phyloP scores from a whole-genome alignment of 2,329 filamentous ascomycete species.

The Thielaviopsis cerberus region DNA sequence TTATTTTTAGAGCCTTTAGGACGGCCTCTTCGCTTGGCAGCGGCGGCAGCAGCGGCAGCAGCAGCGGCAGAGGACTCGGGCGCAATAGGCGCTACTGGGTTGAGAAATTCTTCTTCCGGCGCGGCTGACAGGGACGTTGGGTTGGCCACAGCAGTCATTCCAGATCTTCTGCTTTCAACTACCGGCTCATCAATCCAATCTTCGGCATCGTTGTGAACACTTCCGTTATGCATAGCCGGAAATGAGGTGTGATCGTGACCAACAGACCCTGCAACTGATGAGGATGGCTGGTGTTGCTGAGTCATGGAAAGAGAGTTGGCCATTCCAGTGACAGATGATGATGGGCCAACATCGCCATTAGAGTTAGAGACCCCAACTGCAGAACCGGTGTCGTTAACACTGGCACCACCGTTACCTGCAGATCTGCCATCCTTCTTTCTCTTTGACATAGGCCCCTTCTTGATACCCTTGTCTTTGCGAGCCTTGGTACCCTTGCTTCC shows the following conservation, averaged over 20 bases:
- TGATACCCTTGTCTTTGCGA: conserved; percentile 20
- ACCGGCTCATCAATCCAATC: conserved; percentile 10
- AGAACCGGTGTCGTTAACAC: not conserved
- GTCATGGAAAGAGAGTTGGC: not conserved
- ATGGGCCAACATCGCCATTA: not conserved
- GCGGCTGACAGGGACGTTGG: conserved; percentile 14
- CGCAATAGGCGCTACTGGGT: not conserved
- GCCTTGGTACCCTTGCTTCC: conserved; percentile 30
- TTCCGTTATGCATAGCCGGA: not conserved
- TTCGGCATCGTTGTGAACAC: not conserved
- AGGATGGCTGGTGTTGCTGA: not conserved
- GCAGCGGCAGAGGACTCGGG: conserved; percentile 8
- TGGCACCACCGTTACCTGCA: not conserved
- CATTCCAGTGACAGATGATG: not conserved
- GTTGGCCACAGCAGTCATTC: conserved; percentile 21
- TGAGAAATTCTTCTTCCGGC: conserved; percentile 6
- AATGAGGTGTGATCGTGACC: not conserved
- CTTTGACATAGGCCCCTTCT: conserved; percentile 7
- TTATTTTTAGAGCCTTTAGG: conserved; percentile 34
- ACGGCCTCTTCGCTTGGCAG: conserved; percentile 30
- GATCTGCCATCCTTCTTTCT: not conserved
- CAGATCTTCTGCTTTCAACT: conserved; percentile 6
- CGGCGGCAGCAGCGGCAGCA: too few relatives aligned
- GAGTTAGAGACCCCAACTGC: not conserved
- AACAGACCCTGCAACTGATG: not conserved